Evolutionary conservation across 495 filamentous ascomycete species (phyloP), one percentile per base, ranked within the genome.

Genomic region (Aspergillus leporis): DNA sequence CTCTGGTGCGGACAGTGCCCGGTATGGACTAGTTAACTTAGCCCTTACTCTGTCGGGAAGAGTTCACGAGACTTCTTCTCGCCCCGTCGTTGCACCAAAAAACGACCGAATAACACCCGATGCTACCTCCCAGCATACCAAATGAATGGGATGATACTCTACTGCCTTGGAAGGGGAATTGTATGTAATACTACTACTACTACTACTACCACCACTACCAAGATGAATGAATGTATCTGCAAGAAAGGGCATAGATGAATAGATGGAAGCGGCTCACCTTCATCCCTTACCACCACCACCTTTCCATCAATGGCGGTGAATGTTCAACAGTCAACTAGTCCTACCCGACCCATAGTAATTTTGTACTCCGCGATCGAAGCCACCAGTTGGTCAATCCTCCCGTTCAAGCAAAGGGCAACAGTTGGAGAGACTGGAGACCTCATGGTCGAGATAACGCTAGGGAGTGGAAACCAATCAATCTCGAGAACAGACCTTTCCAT

Each of bases 21-120:
- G 48, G 49, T n/a, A 50, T 25, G 50, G 50, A 25, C 18, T 5
- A 4, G 22, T 3, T 3, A 6, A 28, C 6, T 28, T 3, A 28
- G 25, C 6, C 22, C 36, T 56, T 63, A 56, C 61, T 53, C 36
- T 46, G 25, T 61, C 51, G 46, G 54, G 58, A 61, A 61, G 55
- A 57, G 64, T 66, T 64, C 61, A 67, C 59, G 61, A 62, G 56
- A 62, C 53, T 53, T 38, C n/a, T n/a, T n/a, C n/a, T n/a, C 22
- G 50, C 38, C n/a, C 50, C 12, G 30, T 52, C 21, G 34, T 52
- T 45, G 36, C 21, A 55, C 23, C 53, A 31, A 53, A 21, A 38
- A 41, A 40, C 25, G n/a, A 16, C 25, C 25, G 30, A 32, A 32
- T 19, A 25, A 51, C 49, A 21, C 28, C 30, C 25, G 49, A 36